These are phyloP conservation scores for Linum usitatissimum DNA, from an alignment of 345 rosid species.

Conservation along the genomic window DNA sequence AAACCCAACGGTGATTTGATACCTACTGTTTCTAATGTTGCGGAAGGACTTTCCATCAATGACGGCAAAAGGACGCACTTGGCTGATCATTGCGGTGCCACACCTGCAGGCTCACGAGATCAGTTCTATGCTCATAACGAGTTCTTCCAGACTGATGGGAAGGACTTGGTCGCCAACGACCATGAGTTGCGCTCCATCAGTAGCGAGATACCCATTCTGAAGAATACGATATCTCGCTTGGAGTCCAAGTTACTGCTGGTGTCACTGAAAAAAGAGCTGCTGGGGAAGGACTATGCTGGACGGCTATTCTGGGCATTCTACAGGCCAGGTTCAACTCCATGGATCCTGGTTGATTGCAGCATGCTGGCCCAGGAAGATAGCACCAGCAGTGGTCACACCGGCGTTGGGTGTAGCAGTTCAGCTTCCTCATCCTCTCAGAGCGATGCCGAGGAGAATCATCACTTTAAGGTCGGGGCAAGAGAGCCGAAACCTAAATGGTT, in stretches of 20 bases:
- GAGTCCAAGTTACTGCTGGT: constrained; percentile 18
- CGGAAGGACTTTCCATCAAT: constrained; percentile 4
- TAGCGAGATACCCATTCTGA: constrained; percentile 18
- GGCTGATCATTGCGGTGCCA: constrained; percentile 1
- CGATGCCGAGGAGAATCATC: background rate
- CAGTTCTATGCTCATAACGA: constrained; percentile 5
- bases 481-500: constrained; percentile 14
- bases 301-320: constrained; percentile 25
- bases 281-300: constrained; percentile 30
- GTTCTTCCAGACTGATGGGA: constrained; percentile 12
- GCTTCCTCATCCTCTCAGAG: background rate
- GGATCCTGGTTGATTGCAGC: constrained; percentile 22
- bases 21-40: background rate
- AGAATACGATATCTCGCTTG: constrained; percentile 21
- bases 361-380: constrained; percentile 4
- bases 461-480: background rate
- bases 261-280: constrained; percentile 21
- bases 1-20: background rate
- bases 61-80: constrained; percentile 6
- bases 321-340: constrained; percentile 22
- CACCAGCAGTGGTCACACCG: background rate
- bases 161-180: constrained; percentile 11
- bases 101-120: constrained; percentile 6
- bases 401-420: background rate
- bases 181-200: constrained; percentile 10